Percentiles rank a stretch among this genome's conserved stretches.
Evolutionary conservation across 306 rosid species (phyloP).

Genomic region (Macrotyloma uniflorum): DNA sequence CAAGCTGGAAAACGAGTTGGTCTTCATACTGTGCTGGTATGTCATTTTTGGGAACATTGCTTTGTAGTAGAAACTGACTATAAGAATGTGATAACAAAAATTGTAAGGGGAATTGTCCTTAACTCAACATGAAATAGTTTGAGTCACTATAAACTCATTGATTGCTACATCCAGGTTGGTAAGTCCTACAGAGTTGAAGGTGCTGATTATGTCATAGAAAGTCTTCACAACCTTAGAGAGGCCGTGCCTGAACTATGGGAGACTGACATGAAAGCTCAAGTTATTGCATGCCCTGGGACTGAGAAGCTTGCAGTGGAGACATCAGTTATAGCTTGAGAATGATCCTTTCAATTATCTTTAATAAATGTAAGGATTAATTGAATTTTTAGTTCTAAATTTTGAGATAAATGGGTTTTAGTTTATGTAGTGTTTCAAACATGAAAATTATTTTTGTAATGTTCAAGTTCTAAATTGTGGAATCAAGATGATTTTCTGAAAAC

Average conservation of each 20-base stretch:
- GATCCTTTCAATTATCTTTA: not conserved
- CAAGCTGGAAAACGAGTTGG: constrained; percentile 85
- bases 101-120: not conserved
- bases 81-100: no score
- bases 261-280: constrained; percentile 59
- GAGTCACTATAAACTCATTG: not conserved
- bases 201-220: constrained; percentile 82
- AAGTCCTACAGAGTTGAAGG: constrained; percentile 70
- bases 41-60: constrained; percentile 27
- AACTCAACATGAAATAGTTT: not conserved
- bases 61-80: not conserved
- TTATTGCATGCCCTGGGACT: constrained; percentile 51
- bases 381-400: no score
- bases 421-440: no score
- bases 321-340: constrained; percentile 63
- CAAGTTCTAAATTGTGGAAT: no score
- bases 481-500: no score
- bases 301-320: constrained; percentile 74
- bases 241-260: constrained; percentile 85
- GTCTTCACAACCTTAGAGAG: constrained; percentile 78
- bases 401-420: no score
- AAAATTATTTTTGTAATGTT: no score
- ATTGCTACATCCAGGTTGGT: constrained; percentile 58
- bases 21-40: constrained; percentile 86
- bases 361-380: not conserved